Conservation (phyloP, 164 flowering plant species). For the Akebia trifoliata region DNA sequence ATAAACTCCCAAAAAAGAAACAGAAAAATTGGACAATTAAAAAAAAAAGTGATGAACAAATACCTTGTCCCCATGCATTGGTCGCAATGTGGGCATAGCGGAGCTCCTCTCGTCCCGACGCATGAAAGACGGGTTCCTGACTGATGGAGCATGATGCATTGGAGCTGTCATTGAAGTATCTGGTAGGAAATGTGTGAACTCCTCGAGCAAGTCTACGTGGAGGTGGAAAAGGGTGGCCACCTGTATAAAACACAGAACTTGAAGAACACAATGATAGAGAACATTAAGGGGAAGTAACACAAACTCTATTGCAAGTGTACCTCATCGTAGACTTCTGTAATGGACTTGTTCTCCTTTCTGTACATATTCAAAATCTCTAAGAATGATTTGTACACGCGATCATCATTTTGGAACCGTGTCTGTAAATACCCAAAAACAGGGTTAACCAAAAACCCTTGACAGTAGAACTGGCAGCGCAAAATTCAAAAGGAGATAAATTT, state of each 20-base stretch:
- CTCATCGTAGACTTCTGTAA: slow-evolving; percentile 78
- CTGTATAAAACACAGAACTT: slow-evolving; percentile 27
- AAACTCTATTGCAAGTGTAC: slow-evolving; percentile 24
- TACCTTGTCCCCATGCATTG: slow-evolving; percentile 52
- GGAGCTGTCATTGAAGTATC: slow-evolving; percentile 42
- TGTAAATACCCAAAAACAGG: slow-evolving; percentile 29
- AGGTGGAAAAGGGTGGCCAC: slow-evolving; percentile 54
- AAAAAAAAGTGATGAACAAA: background rate
- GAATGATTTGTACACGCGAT: slow-evolving; percentile 87
- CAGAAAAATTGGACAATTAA: background rate
- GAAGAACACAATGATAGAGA: too few relatives aligned
- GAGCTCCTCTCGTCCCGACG: slow-evolving; percentile 46
- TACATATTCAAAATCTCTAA: slow-evolving; percentile 85
- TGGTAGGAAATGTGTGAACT: slow-evolving; percentile 74
- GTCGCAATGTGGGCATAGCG: slow-evolving; percentile 40
- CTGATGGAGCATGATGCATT: slow-evolving; percentile 35
- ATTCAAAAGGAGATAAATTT: background rate
- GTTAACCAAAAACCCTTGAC: background rate
- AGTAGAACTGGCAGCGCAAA: too few relatives aligned
- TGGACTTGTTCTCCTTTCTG: slow-evolving; percentile 76
- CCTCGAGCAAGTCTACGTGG: slow-evolving; percentile 62
- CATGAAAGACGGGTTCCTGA: slow-evolving; percentile 34
- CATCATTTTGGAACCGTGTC: slow-evolving; percentile 86
- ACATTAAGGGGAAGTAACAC: too few relatives aligned
- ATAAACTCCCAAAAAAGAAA: background rate